Percentiles rank a stretch among this genome's conserved stretches.
These are phyloP conservation scores for Chrysoporthe deuterocubensis DNA, from an alignment of 2,329 filamentous ascomycete genomes.

Conservation along the genomic window DNA sequence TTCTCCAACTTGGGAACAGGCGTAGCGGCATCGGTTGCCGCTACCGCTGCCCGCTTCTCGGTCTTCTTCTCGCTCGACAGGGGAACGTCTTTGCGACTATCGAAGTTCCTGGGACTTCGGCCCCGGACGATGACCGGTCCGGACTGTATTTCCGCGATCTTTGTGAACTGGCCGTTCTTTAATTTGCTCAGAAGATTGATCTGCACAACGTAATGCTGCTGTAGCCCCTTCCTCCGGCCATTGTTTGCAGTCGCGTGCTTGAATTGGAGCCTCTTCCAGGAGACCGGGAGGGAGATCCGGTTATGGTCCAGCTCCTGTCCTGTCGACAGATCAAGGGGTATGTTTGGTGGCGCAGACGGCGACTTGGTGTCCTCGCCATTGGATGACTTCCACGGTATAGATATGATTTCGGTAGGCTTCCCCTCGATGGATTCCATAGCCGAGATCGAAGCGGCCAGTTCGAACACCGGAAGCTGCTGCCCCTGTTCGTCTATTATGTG, in stretches of 20 bases:
- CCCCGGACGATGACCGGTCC: conserved; percentile 95
- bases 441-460: conserved; percentile 80
- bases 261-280: conserved; percentile 95
- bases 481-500: conserved; percentile 76
- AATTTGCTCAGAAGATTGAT: conserved; percentile 81
- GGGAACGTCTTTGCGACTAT: conserved; percentile 84
- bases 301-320: conserved; percentile 77
- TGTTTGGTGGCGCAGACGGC: conserved; percentile 55
- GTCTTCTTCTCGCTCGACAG: conserved; percentile 60
- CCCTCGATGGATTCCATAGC: conserved; percentile 92
- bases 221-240: conserved; percentile 87
- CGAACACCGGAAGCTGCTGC: conserved; percentile 74
- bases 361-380: conserved; percentile 53
- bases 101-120: conserved; percentile 91
- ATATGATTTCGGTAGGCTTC: conserved; percentile 91
- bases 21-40: conserved; percentile 36
- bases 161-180: conserved; percentile 67
- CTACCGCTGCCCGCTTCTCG: conserved; percentile 49
- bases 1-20: conserved; percentile 28
- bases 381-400: conserved; percentile 89
- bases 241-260: conserved; percentile 97
- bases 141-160: conserved; percentile 83
- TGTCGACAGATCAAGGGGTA: conserved; percentile 58
- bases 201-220: conserved; percentile 92
- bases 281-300: conserved; percentile 78